Evolutionary conservation across 2,329 filamentous ascomycete genomes (phyloP).

Genomic region (Colletotrichum sp.): DNA sequence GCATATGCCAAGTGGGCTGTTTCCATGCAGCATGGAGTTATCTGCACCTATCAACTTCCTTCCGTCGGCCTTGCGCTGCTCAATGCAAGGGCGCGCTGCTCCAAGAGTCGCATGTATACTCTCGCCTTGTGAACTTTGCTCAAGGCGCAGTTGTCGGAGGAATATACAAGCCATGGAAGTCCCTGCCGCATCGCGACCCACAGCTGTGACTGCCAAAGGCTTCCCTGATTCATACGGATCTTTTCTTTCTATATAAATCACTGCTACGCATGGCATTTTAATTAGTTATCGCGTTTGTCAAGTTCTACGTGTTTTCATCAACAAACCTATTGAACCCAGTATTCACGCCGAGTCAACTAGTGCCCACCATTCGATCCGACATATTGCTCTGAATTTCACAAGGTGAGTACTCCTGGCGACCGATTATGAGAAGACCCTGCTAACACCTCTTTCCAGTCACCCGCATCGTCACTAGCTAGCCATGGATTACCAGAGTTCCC

Average conservation of each 20-base stretch:
- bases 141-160: background rate
- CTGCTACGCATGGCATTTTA: too few species aligned
- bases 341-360: background rate
- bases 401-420: background rate
- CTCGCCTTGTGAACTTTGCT: background rate
- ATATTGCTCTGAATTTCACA: background rate
- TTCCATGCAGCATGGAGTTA: background rate
- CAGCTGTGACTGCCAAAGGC: background rate
- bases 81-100: background rate
- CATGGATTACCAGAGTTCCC: background rate
- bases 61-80: background rate
- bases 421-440: rapidly evolving
- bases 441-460: background rate
- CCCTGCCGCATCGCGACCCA: background rate
- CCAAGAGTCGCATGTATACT: background rate
- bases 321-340: background rate
- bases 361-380: rapidly evolving
- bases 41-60: background rate
- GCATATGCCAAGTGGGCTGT: constrained; percentile 2
- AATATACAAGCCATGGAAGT: background rate
- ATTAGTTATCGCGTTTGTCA: background rate
- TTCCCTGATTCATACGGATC: background rate
- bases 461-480: background rate
- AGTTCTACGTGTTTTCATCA: background rate
- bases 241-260: background rate